Evolutionary conservation across 2,329 filamentous ascomycete species (phyloP).

Genomic region (Cladophialophora exuberans): DNA sequence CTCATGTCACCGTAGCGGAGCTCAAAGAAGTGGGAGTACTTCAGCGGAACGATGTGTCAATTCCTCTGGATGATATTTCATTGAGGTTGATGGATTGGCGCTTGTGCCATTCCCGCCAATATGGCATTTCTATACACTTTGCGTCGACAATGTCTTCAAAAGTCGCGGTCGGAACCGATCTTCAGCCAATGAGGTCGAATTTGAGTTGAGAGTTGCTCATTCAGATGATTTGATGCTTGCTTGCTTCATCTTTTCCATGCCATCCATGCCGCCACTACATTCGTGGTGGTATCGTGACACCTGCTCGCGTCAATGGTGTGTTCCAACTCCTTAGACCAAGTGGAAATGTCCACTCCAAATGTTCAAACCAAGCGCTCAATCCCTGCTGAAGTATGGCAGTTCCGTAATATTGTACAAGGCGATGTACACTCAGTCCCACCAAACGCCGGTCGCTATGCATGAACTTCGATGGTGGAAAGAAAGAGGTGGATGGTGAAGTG

Average conservation of each 20-base stretch:
- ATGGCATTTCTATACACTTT: too few relatives aligned
- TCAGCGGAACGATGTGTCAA: too few relatives aligned
- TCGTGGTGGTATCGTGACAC: background rate
- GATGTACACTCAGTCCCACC: constrained; percentile 1
- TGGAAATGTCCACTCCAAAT: background rate
- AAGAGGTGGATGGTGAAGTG: constrained; percentile 4
- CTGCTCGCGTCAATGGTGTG: too few relatives aligned
- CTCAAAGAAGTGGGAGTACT: too few relatives aligned
- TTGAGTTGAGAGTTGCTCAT: constrained; percentile 19
- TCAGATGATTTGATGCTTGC: background rate
- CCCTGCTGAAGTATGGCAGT: constrained; percentile 3
- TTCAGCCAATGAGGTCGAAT: background rate
- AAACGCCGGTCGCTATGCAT: constrained; percentile 33
- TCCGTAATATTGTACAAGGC: constrained; percentile 24
- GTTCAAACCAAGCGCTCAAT: background rate
- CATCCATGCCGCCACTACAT: background rate
- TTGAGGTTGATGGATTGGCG: too few relatives aligned
- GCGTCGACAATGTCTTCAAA: background rate
- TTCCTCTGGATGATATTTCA: too few relatives aligned
- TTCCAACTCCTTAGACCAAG: background rate
- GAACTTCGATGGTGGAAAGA: constrained; percentile 10
- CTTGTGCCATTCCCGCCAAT: too few relatives aligned
- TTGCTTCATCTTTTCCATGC: background rate
- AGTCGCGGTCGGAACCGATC: background rate
- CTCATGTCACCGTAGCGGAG: background rate